phyloP scores from a whole-genome alignment of 257 asterid genomes.

The Thymus quinquecostatus region DNA sequence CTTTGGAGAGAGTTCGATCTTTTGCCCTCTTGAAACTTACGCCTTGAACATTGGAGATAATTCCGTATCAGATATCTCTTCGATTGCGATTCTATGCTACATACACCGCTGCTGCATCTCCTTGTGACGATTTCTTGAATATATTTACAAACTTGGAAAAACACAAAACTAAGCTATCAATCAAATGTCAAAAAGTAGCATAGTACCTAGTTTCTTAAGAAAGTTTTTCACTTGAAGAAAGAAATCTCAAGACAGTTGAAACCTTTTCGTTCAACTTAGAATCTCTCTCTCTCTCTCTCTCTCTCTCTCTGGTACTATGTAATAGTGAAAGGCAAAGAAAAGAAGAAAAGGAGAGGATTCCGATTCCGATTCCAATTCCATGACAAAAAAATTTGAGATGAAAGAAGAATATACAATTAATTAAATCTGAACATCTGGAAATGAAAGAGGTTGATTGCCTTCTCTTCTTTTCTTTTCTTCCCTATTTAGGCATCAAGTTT shows the following conservation, averaged over 20 bases:
- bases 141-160: neutral
- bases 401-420: no score
- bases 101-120: neutral
- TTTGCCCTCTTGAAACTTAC: no score
- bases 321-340: conserved; percentile 43
- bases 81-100: no score
- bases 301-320: conserved; percentile 37
- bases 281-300: conserved; percentile 15
- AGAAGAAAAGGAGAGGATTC: no score
- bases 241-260: conserved; percentile 1
- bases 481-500: conserved; percentile 53
- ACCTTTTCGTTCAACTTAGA: conserved; percentile 18
- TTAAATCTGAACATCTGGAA: neutral
- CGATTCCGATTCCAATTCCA: no score
- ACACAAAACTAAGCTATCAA: neutral
- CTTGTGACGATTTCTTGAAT: no score
- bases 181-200: neutral
- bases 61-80: no score
- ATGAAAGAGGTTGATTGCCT: conserved; percentile 4
- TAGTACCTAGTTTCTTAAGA: conserved; percentile 5
- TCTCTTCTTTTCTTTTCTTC: conserved; percentile 41
- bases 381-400: no score
- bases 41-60: no score
- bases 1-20: no score
- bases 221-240: conserved; percentile 13